A percentile compares a stretch with the other conserved stretches of the same genome.
Evolutionary conservation across 179 eudicot genomes (phyloP).

Genomic region (Silene vulgaris): DNA sequence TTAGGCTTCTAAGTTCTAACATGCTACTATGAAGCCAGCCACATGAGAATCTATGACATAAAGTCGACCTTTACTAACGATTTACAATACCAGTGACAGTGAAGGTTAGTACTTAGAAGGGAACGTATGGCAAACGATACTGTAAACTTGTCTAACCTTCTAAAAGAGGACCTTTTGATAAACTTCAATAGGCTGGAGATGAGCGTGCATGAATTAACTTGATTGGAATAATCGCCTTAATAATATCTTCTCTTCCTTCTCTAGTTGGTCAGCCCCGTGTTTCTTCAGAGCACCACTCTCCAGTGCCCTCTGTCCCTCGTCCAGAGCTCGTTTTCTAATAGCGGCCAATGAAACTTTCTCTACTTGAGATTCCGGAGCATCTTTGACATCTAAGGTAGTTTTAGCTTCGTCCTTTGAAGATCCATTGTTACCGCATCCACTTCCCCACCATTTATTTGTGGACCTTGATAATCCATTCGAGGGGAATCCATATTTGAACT

Average conservation of each 20-base stretch:
- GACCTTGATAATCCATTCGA: conserved; percentile 47
- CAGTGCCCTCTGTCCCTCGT: conserved; percentile 49
- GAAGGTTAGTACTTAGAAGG: background rate
- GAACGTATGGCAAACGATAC: background rate
- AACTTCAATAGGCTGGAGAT: background rate
- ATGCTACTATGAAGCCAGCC: background rate
- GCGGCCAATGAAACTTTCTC: conserved; percentile 29
- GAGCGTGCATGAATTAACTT: conserved; percentile 15
- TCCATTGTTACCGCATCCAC: conserved; percentile 22
- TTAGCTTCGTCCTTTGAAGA: conserved; percentile 22
- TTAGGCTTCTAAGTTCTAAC: too few relatives aligned
- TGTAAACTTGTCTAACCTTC: background rate
- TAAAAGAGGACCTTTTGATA: background rate
- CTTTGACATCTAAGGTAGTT: conserved; percentile 21
- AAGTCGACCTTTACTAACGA: background rate
- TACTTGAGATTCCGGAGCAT: conserved; percentile 15
- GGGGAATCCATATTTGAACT: conserved; percentile 71
- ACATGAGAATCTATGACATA: background rate
- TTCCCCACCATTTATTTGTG: conserved; percentile 56
- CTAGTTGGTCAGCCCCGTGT: conserved; percentile 36
- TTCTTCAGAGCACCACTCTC: conserved; percentile 44
- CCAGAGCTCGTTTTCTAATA: conserved; percentile 53
- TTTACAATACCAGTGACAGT: background rate
- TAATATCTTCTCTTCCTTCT: conserved; percentile 35
- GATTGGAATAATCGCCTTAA: conserved; percentile 41